Base-by-base conservation (phyloP, 106 monocot genomes). In the Alisma plantagoaquatica region DNA sequence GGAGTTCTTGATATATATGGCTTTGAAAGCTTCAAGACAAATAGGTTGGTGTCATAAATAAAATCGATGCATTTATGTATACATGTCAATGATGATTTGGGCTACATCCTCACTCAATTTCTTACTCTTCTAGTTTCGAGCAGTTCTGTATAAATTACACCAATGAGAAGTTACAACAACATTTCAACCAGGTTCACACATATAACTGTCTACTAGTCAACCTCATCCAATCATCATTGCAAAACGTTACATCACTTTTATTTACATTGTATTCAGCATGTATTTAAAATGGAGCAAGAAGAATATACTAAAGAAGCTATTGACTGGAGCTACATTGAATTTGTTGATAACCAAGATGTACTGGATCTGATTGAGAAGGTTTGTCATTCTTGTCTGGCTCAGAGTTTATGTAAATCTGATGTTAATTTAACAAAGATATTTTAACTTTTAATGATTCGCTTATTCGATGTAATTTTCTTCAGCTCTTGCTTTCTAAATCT, bases 261-360 rank as follows among this genome's bases (percentile, higher is more conserved):
- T 14, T 38, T 38, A 7, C 14, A 38, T 38, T 6, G 6, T 49
- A 63, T 14, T 27, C 75, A 86, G 80, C 86, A 86, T 53, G 86
- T 86, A 31, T 86, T 86, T 60, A 86, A 86, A 62, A 80, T 86
- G 86, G 86, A 86, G 28, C 86, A 86, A 70, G 86, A 86, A 45
- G 86, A 86, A 49, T 96, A 96, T 43, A 89, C 96, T 23, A 96
- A 89, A 71, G 96, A 96, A 61, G 56, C 77, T 44, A 96, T 96
- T 66, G 78, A 96, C 59, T 96, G 96, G 96, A 96, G 96, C 60
- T 96, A 96, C 70, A 96, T 96, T 58, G 96, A 96, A 67, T 96
- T 89, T 73, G 77, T 96, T 61, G 96, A 96, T 73, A 96, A 96
- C 57, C 88, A 96, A 71, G 96, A 96, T 89, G 88, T 96, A 33